Conservation (phyloP, 2,329 filamentous ascomycete genomes). For the Sarocladiaceae sp. region DNA sequence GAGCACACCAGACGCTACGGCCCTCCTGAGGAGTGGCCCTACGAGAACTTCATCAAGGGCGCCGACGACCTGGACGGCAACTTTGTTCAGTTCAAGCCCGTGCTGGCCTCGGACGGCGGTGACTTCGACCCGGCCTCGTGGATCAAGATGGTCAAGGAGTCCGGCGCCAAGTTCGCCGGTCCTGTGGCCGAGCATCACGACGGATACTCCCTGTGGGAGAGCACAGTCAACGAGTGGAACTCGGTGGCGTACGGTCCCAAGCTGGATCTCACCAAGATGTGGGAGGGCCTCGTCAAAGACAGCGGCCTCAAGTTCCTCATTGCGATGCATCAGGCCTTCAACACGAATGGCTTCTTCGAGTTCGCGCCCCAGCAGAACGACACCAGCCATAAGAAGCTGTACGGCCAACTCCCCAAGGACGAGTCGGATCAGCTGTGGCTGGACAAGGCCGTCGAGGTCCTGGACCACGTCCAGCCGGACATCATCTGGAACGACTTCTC, state of each 20-base stretch:
- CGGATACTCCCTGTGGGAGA: conserved; percentile 14
- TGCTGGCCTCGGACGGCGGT: conserved; percentile 11
- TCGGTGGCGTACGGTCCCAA: conserved; percentile 11
- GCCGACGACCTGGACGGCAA: conserved; percentile 9
- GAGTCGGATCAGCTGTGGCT: conserved; percentile 13
- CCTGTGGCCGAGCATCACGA: conserved; percentile 15
- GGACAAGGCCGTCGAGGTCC: conserved; percentile 12
- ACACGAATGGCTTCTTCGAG: conserved; percentile 14
- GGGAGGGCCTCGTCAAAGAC: conserved; percentile 11
- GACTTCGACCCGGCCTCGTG: conserved; percentile 12
- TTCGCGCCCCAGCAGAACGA: conserved; percentile 12
- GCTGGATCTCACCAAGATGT: conserved; percentile 13
- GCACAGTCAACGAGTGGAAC: conserved; percentile 15
- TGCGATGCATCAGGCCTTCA: conserved; percentile 15
- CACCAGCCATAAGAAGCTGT: conserved; percentile 12
- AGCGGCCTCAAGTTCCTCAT: conserved; percentile 14
- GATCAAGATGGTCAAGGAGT: conserved; percentile 12
- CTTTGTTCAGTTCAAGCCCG: conserved; percentile 11
- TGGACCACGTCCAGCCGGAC: conserved; percentile 14
- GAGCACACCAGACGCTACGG: conserved; percentile 11
- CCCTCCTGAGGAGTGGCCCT: conserved; percentile 10
- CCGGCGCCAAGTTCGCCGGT: conserved; percentile 12
- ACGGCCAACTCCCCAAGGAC: conserved; percentile 12
- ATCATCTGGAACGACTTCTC: conserved; percentile 15
- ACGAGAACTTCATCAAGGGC: conserved; percentile 13